phyloP scores from a whole-genome alignment of 2,329 filamentous ascomycete genomes.

The Xylariaceae sp. region DNA sequence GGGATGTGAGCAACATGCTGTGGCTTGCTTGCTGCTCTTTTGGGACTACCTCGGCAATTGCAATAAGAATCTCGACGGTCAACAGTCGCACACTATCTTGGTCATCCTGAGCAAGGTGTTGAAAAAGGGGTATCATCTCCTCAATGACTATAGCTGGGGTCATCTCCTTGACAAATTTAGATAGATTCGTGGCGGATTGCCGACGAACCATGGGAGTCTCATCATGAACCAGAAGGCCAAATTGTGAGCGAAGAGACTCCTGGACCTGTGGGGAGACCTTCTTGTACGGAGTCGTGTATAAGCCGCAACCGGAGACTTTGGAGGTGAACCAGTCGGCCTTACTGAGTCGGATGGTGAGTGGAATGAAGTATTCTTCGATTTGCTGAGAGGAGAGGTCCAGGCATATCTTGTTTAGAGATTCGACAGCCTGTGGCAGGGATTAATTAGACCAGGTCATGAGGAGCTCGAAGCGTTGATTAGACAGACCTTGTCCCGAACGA shows the following conservation, averaged over 20 bases:
- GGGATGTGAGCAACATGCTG: slow-evolving; percentile 85
- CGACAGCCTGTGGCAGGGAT: slow-evolving; percentile 74
- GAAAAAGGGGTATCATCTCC: slow-evolving; percentile 98
- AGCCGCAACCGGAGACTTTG: slow-evolving; percentile 95
- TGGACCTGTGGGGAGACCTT: slow-evolving; percentile 89
- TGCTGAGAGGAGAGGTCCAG: slow-evolving; percentile 87
- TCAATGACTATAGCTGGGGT: slow-evolving; percentile 88
- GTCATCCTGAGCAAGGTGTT: slow-evolving; percentile 94
- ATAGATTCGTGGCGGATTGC: slow-evolving; percentile 93
- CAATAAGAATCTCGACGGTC: slow-evolving; percentile 94
- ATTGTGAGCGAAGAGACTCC: slow-evolving; percentile 89
- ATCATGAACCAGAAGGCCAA: slow-evolving; percentile 91
- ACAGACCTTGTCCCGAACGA: slow-evolving; percentile 94
- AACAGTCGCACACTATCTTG: slow-evolving; percentile 96
- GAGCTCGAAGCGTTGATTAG: slow-evolving; percentile 14
- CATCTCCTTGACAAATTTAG: slow-evolving; percentile 98
- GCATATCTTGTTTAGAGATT: slow-evolving; percentile 99
- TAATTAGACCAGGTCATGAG: slow-evolving; percentile 11
- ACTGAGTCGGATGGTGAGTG: slow-evolving; percentile 90
- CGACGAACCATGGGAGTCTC: slow-evolving; percentile 99
- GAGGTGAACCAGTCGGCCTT: slow-evolving; percentile 99
- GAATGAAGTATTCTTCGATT: slow-evolving; percentile 97
- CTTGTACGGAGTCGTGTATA: slow-evolving; percentile 92
- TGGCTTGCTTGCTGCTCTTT: slow-evolving; percentile 98
- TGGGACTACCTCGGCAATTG: slow-evolving; percentile 94